A percentile compares a stretch with the other conserved stretches of the same genome.
These are phyloP conservation scores for Yamadazyma nakazawae DNA, from an alignment of 805 yeast species.

Conservation along the genomic window DNA sequence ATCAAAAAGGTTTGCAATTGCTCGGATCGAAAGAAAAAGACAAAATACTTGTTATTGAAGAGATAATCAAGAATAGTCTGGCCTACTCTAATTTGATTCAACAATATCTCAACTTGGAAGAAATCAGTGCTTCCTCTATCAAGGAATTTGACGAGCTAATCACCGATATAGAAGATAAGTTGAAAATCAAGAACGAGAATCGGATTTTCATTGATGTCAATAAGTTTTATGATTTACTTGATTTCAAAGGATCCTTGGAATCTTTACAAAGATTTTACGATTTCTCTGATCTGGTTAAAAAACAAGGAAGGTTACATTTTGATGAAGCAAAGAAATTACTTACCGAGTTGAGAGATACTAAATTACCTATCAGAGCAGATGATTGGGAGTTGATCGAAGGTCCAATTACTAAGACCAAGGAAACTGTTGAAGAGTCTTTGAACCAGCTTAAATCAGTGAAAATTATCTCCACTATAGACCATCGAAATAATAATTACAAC, in stretches of 20 bases:
- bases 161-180: constrained; percentile 23
- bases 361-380: constrained; percentile 7
- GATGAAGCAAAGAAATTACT: constrained; percentile 24
- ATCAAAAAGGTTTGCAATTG: constrained; percentile 24
- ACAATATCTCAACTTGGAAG: constrained; percentile 1
- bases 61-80: constrained; percentile 24
- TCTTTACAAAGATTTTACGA: constrained; percentile 15
- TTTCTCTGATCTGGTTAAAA: constrained; percentile 1
- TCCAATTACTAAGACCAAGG: neutral
- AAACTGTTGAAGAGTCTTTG: neutral
- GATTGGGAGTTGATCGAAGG: constrained; percentile 6
- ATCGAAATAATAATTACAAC: neutral
- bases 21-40: constrained; percentile 32
- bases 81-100: constrained; percentile 14
- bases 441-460: neutral
- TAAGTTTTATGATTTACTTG: constrained; percentile 27
- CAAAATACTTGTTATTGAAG: constrained; percentile 24
- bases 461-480: constrained; percentile 1
- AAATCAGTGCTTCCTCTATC: constrained; percentile 18
- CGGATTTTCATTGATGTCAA: constrained; percentile 26
- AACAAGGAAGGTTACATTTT: constrained; percentile 12
- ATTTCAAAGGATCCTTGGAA: constrained; percentile 17
- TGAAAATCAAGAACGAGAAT: constrained; percentile 20
- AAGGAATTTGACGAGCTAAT: constrained; percentile 23
- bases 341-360: constrained; percentile 16